These are phyloP conservation scores for Neonectria magnoliae DNA, from an alignment of 2,329 filamentous ascomycete species.

Conservation along the genomic window DNA sequence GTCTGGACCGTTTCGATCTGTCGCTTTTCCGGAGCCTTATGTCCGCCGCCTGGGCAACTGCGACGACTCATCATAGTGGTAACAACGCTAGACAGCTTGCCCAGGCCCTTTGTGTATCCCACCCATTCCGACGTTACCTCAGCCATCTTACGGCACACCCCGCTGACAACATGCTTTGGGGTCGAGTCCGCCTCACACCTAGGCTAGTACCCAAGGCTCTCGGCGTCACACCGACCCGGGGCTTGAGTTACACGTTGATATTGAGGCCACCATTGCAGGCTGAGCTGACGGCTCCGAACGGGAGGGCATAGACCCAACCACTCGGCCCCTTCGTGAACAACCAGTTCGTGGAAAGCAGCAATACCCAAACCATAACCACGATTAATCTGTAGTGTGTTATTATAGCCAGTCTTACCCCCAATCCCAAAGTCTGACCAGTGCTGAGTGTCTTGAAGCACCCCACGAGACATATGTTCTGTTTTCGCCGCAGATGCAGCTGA, in stretches of 20 bases:
- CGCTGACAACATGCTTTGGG: conserved; percentile 9
- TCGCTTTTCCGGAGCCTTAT: conserved; percentile 31
- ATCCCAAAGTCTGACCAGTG: not conserved
- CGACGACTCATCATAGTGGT: conserved; percentile 24
- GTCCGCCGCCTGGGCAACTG: conserved; percentile 25
- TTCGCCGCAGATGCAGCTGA: conserved; percentile 74
- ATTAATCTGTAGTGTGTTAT: conserved; percentile 73
- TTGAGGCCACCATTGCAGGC: conserved; percentile 46
- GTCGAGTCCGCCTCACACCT: conserved; percentile 5
- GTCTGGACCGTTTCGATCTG: conserved; percentile 16
- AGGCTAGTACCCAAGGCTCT: not conserved
- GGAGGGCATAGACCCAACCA: conserved; percentile 75
- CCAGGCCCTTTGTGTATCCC: not conserved
- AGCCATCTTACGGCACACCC: conserved; percentile 4
- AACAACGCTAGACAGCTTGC: conserved; percentile 35
- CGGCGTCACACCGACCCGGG: not conserved
- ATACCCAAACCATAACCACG: conserved; percentile 57
- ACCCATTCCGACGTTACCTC: not conserved
- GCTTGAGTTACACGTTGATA: not conserved
- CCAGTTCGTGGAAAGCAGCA: conserved; percentile 17
- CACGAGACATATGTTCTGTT: conserved; percentile 76
- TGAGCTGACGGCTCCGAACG: conserved; percentile 80
- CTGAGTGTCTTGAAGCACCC: conserved; percentile 51
- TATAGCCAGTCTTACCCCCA: not conserved
- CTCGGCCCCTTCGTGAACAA: conserved; percentile 13